Percentiles rank a stretch among this genome's conserved stretches.
These are phyloP conservation scores for Paraleonurus japonicus DNA, from an alignment of 257 asterid genomes.

Conservation along the genomic window DNA sequence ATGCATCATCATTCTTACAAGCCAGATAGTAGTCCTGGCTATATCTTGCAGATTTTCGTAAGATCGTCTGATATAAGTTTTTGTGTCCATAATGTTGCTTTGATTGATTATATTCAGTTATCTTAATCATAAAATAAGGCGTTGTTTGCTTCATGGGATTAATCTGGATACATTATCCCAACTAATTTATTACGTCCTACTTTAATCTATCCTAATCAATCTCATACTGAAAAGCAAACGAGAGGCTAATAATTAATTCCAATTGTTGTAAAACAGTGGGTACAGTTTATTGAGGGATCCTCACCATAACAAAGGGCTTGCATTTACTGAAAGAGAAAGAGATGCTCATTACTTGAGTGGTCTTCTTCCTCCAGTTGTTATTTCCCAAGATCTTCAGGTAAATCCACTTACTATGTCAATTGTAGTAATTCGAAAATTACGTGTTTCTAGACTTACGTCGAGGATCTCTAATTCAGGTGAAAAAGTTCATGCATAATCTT, in stretches of 20 bases:
- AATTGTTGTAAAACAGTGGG: conserved; percentile 43
- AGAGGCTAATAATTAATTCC: background rate
- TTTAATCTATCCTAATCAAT: too few species aligned
- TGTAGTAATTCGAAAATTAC: background rate
- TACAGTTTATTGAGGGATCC: conserved; percentile 78
- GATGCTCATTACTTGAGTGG: conserved; percentile 82
- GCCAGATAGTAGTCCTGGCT: too few species aligned
- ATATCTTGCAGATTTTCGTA: too few species aligned
- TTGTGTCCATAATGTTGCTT: background rate
- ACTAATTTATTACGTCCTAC: too few species aligned
- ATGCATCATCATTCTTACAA: too few species aligned
- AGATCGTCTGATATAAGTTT: background rate
- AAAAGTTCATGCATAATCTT: conserved; percentile 57
- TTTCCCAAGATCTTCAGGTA: conserved; percentile 76
- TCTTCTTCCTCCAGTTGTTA: conserved; percentile 65
- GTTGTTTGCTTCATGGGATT: too few species aligned
- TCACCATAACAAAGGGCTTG: conserved; percentile 84
- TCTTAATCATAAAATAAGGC: too few species aligned
- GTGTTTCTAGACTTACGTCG: background rate
- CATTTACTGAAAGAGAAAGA: conserved; percentile 75
- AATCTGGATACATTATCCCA: too few species aligned
- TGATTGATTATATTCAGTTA: too few species aligned
- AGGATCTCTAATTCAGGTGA: conserved; percentile 54
- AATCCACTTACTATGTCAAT: background rate
- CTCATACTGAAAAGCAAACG: too few species aligned